Conservation (phyloP, 495 filamentous ascomycete species). For the Podospora fimiseda region DNA sequence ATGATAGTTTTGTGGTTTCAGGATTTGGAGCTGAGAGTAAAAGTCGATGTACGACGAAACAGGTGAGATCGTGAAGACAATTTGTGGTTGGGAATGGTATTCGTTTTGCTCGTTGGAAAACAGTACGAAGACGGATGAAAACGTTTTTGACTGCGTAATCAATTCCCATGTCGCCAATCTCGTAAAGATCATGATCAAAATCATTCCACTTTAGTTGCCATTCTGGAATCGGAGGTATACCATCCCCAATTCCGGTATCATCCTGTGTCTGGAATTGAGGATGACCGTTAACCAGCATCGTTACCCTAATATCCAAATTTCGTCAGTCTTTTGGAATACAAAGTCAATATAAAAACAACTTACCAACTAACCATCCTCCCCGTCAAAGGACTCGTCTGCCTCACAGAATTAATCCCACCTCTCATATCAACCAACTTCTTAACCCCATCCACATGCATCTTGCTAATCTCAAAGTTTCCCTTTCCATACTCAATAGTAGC, state of each 20-base stretch:
- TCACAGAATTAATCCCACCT: constrained; percentile 42
- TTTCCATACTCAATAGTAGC: constrained; percentile 50
- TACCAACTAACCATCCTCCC: constrained; percentile 49
- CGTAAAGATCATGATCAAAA: constrained; percentile 1
- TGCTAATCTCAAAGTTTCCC: constrained; percentile 36
- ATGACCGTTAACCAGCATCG: constrained; percentile 41
- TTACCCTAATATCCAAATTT: too few species aligned
- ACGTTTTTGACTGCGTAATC: constrained; percentile 32
- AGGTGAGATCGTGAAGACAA: constrained; percentile 44
- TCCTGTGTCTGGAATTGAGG: constrained; percentile 47
- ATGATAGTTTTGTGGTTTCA: constrained; percentile 8
- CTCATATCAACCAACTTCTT: constrained; percentile 40
- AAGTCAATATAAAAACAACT: constrained; percentile 5
- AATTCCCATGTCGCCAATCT: constrained; percentile 20
- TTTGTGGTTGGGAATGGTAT: constrained; percentile 27
- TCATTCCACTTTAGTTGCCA: constrained; percentile 31
- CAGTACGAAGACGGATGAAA: constrained; percentile 35
- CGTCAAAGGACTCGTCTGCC: constrained; percentile 44
- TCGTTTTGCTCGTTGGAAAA: constrained; percentile 28
- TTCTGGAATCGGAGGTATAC: constrained; percentile 38
- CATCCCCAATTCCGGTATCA: constrained; percentile 41
- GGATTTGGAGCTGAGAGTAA: constrained; percentile 24
- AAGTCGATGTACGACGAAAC: constrained; percentile 44
- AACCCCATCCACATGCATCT: constrained; percentile 47
- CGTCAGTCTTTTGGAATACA: too few species aligned